Conservation (phyloP, 2,329 filamentous ascomycete genomes). For the Coniella lustricola region DNA sequence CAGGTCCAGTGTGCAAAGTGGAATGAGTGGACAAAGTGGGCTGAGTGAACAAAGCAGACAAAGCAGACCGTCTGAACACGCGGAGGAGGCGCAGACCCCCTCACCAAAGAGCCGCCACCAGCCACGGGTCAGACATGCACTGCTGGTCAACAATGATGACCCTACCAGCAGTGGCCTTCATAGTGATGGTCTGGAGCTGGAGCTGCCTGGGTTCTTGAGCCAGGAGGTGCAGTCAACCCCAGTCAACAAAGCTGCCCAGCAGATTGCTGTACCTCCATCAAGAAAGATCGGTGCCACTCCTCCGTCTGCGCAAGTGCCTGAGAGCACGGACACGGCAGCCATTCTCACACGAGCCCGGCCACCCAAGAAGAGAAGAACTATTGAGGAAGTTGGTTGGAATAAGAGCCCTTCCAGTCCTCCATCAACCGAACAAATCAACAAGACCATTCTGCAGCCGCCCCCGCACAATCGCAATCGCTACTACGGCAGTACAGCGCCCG, state of each 20-base stretch:
- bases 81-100: not conserved
- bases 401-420: not conserved
- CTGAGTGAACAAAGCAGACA: too few relatives aligned
- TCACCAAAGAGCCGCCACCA: not conserved
- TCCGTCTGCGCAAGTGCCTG: constrained; percentile 26
- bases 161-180: constrained; percentile 23
- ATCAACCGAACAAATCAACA: not conserved
- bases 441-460: not conserved
- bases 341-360: not conserved
- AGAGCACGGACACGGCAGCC: constrained; percentile 2
- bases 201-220: constrained; percentile 22
- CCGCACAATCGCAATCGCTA: not conserved
- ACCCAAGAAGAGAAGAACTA: not conserved
- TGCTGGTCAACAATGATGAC: constrained; percentile 12
- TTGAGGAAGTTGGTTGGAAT: not conserved
- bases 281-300: constrained; percentile 22
- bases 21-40: too few relatives aligned
- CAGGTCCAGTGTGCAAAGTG: too few relatives aligned
- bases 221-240: constrained; percentile 14
- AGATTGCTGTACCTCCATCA: not conserved
- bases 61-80: too few relatives aligned
- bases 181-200: constrained; percentile 27
- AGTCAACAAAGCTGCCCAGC: constrained; percentile 20
- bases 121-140: not conserved
- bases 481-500: not conserved